These are phyloP conservation scores for Metarhizium robertsii DNA, from an alignment of 2,329 filamentous ascomycete species.

Conservation along the genomic window DNA sequence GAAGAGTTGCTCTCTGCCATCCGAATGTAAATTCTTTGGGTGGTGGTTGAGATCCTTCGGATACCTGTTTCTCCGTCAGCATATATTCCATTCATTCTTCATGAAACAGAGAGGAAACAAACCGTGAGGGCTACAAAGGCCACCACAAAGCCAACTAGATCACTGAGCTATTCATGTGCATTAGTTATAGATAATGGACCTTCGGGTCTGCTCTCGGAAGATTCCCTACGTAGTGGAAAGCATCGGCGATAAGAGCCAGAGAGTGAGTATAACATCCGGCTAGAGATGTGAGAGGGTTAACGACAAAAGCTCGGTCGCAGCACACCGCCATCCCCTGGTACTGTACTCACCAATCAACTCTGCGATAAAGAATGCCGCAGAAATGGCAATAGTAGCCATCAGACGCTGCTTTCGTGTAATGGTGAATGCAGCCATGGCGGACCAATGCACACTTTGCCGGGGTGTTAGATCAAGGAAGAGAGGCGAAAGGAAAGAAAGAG, in stretches of 20 bases:
- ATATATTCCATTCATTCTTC: not conserved
- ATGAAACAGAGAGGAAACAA: constrained; percentile 12
- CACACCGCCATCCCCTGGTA: not conserved
- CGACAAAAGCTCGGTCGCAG: not conserved
- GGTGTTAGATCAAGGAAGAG: not conserved
- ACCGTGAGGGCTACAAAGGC: constrained; percentile 57
- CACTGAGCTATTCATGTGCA: constrained; percentile 46
- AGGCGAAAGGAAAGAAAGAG: not conserved
- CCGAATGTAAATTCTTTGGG: constrained; percentile 52
- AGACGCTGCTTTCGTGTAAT: constrained; percentile 34
- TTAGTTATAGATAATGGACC: constrained; percentile 7
- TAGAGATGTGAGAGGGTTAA: constrained; percentile 14
- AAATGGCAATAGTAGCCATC: constrained; percentile 37
- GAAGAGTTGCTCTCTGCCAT: constrained; percentile 65
- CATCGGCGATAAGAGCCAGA: constrained; percentile 64
- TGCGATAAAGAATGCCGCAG: constrained; percentile 39
- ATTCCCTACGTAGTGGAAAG: constrained; percentile 59
- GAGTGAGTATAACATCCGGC: constrained; percentile 63
- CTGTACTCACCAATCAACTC: constrained; percentile 34
- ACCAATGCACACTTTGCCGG: not conserved
- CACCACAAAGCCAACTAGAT: constrained; percentile 59
- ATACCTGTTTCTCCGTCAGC: constrained; percentile 33
- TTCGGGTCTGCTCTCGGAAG: not conserved
- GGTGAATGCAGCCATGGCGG: constrained; percentile 12
- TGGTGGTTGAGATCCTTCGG: constrained; percentile 40